These are phyloP conservation scores for Peterozyma xylosa DNA, from an alignment of 805 yeast genomes.

Conservation along the genomic window DNA sequence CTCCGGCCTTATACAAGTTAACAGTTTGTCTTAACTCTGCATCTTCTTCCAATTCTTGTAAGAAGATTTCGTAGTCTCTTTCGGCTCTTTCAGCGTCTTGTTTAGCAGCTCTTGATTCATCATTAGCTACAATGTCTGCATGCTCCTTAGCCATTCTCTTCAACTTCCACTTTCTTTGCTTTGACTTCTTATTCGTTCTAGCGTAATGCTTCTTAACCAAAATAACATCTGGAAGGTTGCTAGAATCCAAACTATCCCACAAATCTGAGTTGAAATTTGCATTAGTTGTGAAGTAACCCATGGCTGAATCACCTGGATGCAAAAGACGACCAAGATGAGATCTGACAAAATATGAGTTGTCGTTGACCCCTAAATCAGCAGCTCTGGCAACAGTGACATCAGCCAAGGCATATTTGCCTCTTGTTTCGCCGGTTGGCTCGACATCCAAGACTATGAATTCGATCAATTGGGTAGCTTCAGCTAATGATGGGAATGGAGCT, in stretches of 20 bases:
- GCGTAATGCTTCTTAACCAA: constrained; percentile 84
- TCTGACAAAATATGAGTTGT: constrained; percentile 73
- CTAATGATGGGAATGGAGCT: constrained; percentile 66
- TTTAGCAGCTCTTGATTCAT: constrained; percentile 61
- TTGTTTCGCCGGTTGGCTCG: constrained; percentile 79
- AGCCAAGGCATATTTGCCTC: constrained; percentile 76
- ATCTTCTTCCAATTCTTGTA: constrained; percentile 97
- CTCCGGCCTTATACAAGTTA: constrained; percentile 71
- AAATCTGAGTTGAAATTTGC: constrained; percentile 84
- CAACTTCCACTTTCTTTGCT: constrained; percentile 83
- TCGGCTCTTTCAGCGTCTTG: constrained; percentile 91
- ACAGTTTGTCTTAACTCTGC: constrained; percentile 86
- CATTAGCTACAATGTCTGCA: constrained; percentile 65
- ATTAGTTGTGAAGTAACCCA: constrained; percentile 84
- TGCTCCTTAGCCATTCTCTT: constrained; percentile 98
- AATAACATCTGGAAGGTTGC: constrained; percentile 75
- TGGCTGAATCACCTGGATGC: constrained; percentile 92
- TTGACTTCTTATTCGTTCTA: constrained; percentile 66
- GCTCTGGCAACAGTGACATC: constrained; percentile 90
- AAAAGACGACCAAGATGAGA: constrained; percentile 90
- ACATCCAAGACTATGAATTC: constrained; percentile 91
- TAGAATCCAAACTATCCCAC: constrained; percentile 63
- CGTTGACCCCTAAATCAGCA: constrained; percentile 81
- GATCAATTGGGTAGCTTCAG: constrained; percentile 66
- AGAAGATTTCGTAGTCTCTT: constrained; percentile 89